phyloP scores from a whole-genome alignment of 1,139 yeast genomes.

The Suhomyces anneliseae region DNA sequence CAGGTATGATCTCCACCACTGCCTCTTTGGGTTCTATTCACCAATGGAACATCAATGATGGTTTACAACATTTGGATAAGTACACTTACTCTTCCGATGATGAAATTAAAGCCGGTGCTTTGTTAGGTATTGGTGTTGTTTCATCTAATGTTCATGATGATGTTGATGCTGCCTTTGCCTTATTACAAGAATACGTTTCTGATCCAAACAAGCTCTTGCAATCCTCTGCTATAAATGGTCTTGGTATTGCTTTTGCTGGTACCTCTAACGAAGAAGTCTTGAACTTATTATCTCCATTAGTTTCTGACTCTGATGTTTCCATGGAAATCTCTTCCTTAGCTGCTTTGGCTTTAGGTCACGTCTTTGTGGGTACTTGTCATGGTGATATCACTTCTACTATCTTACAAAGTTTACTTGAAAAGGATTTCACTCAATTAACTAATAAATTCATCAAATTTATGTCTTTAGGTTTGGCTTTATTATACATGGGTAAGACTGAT shows the following conservation, averaged over 20 bases:
- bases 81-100: conserved; percentile 83
- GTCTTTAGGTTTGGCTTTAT: conserved; percentile 88
- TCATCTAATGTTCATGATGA: conserved; percentile 95
- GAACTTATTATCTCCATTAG: conserved; percentile 77
- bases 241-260: conserved; percentile 95
- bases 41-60: conserved; percentile 90
- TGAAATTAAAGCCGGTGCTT: conserved; percentile 93
- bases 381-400: conserved; percentile 92
- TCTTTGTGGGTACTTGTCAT: conserved; percentile 93
- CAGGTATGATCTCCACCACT: conserved; percentile 91
- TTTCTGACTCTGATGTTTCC: conserved; percentile 73
- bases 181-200: conserved; percentile 76
- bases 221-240: conserved; percentile 82
- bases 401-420: conserved; percentile 84
- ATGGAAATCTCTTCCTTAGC: conserved; percentile 84
- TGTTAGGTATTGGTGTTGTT: conserved; percentile 93
- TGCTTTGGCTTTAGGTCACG: conserved; percentile 89
- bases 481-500: conserved; percentile 93
- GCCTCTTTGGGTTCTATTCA: conserved; percentile 89
- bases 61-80: conserved; percentile 86
- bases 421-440: conserved; percentile 73
- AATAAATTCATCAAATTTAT: conserved; percentile 87
- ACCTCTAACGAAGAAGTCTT: conserved; percentile 84
- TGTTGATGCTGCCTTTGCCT: conserved; percentile 86
- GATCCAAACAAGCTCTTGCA: conserved; percentile 56